Base-by-base conservation (phyloP, 345 rosid species). In the Eucalyptus leucophloia region DNA sequence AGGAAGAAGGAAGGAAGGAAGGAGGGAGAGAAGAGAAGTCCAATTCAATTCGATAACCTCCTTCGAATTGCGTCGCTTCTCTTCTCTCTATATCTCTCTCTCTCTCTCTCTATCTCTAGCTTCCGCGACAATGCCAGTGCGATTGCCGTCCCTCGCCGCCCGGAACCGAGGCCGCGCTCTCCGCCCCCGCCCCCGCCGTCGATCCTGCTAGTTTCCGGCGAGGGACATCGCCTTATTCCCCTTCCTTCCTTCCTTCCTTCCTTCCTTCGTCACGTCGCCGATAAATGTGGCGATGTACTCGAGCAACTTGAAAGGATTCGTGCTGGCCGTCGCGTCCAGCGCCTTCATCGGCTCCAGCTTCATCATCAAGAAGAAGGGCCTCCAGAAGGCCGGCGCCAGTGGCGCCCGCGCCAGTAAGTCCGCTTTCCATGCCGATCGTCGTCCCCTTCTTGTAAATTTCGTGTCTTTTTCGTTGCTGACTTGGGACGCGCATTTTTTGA, bases 291-390 rank as follows among this genome's bases (percentile, higher is more conserved):
- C 86, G 50, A 88, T 90, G 97, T 95, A 94, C 95, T 95, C 97
- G 86, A 96, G 94, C 90, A 96, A 94, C 93, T 93, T 95, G 89
- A 92, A 32, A 86, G 98, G 97, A 67, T 92, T 96, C 88, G 89
- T 95, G 49, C 92, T 96, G 89, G 98, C 97, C 13, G 91, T 96
- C 44, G 94, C 91, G 69, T 96, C 98, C 62, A 94, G 97, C 92
- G 94, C 94, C 93, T 96, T 96, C 88, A 96, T 96, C 26, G 97
- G 98, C 88, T 92, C 98, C 90, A 96, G 97, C 92, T 96, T 96
- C 91, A 96, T 96, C 90, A 92, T 96, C 95, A 96, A 96, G 95
- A 96, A 96, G 92, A 96, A 95, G 89, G 98, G 98, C 28, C 96
- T 96, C 81, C 91, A 92, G 67, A 92, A 91, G 85, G 98, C 97